Percentiles rank a stretch among this genome's conserved stretches.
phyloP scores from a whole-genome alignment of 768 basidiomycete genomes.

The Termitomyces sp. region DNA sequence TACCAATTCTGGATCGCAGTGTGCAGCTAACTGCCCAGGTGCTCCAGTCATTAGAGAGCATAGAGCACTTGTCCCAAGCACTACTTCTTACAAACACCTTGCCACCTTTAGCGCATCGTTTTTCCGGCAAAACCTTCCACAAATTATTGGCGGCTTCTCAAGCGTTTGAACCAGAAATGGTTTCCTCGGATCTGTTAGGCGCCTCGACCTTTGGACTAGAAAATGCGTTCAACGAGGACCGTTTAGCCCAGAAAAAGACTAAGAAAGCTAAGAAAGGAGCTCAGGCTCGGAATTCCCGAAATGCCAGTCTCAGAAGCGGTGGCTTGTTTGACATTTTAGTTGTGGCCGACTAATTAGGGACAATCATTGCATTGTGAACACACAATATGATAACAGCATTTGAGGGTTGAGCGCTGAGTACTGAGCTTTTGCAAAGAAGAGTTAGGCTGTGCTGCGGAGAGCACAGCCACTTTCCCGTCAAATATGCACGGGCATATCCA shows the following conservation, averaged over 20 bases:
- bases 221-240: slow-evolving; percentile 49
- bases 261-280: slow-evolving; percentile 24
- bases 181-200: slow-evolving; percentile 41
- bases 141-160: slow-evolving; percentile 37
- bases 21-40: slow-evolving; percentile 70
- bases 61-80: slow-evolving; percentile 60
- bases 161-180: slow-evolving; percentile 17
- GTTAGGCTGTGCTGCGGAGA: too few species aligned
- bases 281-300: too few species aligned
- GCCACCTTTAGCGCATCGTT: slow-evolving; percentile 42
- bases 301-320: slow-evolving; percentile 12
- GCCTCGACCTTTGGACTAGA: slow-evolving; percentile 47
- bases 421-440: too few species aligned
- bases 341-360: too few species aligned
- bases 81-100: slow-evolving; percentile 53
- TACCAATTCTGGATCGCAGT: slow-evolving; percentile 54
- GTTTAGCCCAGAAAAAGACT: slow-evolving; percentile 28
- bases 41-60: slow-evolving; percentile 54
- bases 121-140: slow-evolving; percentile 68
- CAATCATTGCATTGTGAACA: too few species aligned
- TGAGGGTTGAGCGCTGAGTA: too few species aligned
- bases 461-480: too few species aligned
- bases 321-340: slow-evolving; percentile 35
- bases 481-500: too few species aligned
- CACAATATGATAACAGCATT: too few species aligned